phyloP scores from a whole-genome alignment of 768 basidiomycete species.

The Tulasnella sp. region DNA sequence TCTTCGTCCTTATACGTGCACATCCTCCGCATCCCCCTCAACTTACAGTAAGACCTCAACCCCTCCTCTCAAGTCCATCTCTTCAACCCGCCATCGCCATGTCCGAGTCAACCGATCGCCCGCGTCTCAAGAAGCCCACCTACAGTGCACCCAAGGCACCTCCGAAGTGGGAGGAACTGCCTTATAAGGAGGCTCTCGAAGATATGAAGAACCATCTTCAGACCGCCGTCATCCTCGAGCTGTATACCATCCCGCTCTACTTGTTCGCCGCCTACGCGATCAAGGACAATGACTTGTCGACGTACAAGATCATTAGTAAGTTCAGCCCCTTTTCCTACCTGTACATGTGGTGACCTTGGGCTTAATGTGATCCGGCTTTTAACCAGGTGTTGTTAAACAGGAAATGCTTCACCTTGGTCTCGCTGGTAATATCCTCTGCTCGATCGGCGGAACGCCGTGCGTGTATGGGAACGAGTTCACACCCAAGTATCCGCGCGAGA shows the following conservation, averaged over 20 bases:
- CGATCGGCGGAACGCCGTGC: neutral
- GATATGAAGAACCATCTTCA: neutral
- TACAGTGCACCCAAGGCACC: neutral
- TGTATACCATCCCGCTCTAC: neutral
- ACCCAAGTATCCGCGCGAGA: neutral
- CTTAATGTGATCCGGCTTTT: neutral
- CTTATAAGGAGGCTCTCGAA: neutral
- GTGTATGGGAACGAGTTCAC: neutral
- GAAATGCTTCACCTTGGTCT: slow-evolving; percentile 6
- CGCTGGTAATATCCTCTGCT: neutral
- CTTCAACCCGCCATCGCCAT: neutral
- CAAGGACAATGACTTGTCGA: neutral
- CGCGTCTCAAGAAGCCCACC: neutral
- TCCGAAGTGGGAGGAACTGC: neutral
- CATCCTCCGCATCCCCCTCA: neutral
- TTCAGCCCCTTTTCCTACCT: neutral
- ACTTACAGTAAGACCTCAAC: no score
- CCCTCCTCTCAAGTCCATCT: neutral
- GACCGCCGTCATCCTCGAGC: neutral
- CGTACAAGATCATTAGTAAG: neutral
- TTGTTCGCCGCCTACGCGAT: neutral
- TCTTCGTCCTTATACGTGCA: no score
- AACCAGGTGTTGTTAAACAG: neutral
- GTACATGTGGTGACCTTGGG: neutral
- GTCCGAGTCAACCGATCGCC: neutral